These are phyloP conservation scores for Coelastrella sp. DNA, from an alignment of 139 green algal species.

Conservation along the genomic window DNA sequence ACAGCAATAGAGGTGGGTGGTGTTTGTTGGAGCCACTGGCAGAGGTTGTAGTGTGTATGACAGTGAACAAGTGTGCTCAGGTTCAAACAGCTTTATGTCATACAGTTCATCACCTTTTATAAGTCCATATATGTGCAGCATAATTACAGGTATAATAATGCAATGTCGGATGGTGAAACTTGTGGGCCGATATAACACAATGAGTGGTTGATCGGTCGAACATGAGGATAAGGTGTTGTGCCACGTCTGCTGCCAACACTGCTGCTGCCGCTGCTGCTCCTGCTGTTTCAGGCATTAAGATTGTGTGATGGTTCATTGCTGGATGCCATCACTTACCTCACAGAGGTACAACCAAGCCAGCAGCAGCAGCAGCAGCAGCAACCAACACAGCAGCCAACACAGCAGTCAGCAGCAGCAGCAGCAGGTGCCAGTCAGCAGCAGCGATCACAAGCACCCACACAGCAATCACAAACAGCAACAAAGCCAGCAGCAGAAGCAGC, in stretches of 20 bases:
- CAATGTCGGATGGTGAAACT: no score
- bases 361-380: constrained; percentile 42
- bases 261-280: background rate
- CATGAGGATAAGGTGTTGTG: no score
- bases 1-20: background rate
- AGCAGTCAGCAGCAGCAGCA: constrained; percentile 16
- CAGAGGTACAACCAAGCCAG: constrained; percentile 2
- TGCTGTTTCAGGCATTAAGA: background rate
- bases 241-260: background rate
- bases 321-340: background rate
- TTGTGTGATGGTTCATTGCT: background rate
- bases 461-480: constrained; percentile 9
- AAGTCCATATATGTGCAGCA: no score
- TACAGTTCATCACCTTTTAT: background rate
- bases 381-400: constrained; percentile 9
- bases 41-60: background rate
- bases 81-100: background rate
- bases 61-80: background rate
- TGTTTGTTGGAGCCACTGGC: background rate
- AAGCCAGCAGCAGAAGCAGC: constrained; percentile 23
- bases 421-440: constrained; percentile 8
- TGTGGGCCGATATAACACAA: no score
- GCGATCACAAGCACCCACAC: no score
- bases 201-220: no score
- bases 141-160: no score